Conservation (phyloP, 108 stramenopile species). For the Stephanodiscus triporus region DNA sequence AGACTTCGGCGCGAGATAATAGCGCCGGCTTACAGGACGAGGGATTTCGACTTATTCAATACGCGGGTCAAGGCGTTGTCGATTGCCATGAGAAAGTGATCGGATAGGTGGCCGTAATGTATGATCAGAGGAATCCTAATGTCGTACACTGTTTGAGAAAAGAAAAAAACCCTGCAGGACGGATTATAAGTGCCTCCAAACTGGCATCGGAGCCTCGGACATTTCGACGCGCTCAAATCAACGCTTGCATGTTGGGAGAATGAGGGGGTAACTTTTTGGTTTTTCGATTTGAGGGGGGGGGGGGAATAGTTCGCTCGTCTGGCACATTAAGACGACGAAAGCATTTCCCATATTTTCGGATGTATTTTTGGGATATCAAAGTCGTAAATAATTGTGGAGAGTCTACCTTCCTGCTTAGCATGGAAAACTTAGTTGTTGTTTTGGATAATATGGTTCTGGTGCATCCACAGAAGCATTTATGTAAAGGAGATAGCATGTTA, state of each 20-base stretch:
- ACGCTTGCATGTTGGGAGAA: background rate
- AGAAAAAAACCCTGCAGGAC: background rate
- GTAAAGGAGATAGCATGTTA: background rate
- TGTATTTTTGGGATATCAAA: too few relatives aligned
- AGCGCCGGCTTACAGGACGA: conserved; percentile 45
- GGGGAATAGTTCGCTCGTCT: too few relatives aligned
- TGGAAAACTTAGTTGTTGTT: too few relatives aligned
- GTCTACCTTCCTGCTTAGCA: background rate
- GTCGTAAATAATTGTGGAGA: too few relatives aligned
- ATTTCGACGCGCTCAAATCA: background rate
- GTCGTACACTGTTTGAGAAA: background rate
- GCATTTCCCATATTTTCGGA: too few relatives aligned
- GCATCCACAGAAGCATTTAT: background rate
- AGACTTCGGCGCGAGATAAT: conserved; percentile 32
- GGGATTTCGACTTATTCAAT: conserved; percentile 52
- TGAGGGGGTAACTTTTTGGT: background rate
- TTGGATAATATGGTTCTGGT: background rate
- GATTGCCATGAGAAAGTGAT: conserved; percentile 2
- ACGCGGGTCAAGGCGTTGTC: conserved; percentile 32
- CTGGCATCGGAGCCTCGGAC: background rate
- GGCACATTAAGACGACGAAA: too few relatives aligned
- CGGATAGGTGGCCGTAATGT: too few relatives aligned
- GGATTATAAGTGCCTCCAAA: background rate
- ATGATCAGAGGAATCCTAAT: too few relatives aligned
- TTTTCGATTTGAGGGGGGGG: too few relatives aligned